Evolutionary conservation across 495 filamentous ascomycete genomes (phyloP), one percentile per base, ranked within the genome.

Genomic region (Cercophora sp.): DNA sequence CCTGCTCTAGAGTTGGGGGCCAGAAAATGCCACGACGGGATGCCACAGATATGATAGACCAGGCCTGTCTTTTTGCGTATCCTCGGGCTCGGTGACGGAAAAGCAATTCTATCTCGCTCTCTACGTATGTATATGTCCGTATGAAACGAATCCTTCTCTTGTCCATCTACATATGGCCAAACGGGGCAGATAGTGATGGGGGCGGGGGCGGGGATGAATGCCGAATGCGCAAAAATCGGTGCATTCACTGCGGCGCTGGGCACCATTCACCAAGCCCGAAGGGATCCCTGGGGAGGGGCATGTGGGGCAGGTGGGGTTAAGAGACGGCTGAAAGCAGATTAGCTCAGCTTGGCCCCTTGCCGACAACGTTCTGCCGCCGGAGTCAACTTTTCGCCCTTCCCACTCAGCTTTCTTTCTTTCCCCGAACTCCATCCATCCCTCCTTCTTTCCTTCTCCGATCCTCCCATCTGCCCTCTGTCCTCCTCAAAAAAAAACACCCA

Each of bases 401-500:
- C n/a, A 31, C 20, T 11, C 22, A 15, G 19, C 25, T 44, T 29
- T 48, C 54, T 42, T 20, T 19, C 49, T 41, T 37, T 46, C 46
- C 15, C 37, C 44, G 25, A 34, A 32, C 56, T 56, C 29, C 50
- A 40, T 34, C 51, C 31, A 24, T 19, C 42, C 42, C 51, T 35
- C 22, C 26, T 34, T 40, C 51, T 24, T 32, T n/a, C 43, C 15
- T 47, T 43, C 31, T 37, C 16, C n/a, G 4, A 41, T 26, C 32
- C 18, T 19, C 35, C n/a, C 23, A 31, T n/a, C n/a, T n/a, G n/a
- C n/a, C n/a, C n/a, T n/a, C n/a, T n/a, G n/a, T n/a, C n/a, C n/a
- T n/a, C n/a, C n/a, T n/a, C n/a, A n/a, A n/a, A n/a, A n/a, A n/a
- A n/a, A n/a, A n/a, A n/a, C n/a, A n/a, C n/a, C n/a, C n/a, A n/a